Evolutionary conservation across 768 basidiomycete genomes (phyloP), one percentile per base, ranked within the genome.

Genomic region (Russula emetica): DNA sequence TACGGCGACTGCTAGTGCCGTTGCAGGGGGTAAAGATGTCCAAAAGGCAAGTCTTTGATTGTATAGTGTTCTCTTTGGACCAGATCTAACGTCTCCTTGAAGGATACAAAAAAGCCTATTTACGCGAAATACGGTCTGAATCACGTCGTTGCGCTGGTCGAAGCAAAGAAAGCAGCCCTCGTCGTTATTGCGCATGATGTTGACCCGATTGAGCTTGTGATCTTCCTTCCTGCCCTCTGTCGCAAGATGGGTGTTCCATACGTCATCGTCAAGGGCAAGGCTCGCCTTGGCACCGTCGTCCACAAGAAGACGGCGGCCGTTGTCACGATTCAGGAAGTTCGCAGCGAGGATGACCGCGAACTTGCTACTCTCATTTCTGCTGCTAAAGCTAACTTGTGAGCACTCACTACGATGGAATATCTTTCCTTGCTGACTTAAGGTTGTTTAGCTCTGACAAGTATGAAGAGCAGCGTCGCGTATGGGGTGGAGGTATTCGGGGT

Each of bases 291-390:
- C 70, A 93, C 95, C 8, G 94, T 98, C 66, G 93, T 95, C 45
- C 92, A 97, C 85, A 97, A 97, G 87, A 98, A 98, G 86, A 98
- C 94, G 57, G 87, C 94, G 52, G 88, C 95, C 58, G 89, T 95
- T 58, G 78, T 97, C 60, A 88, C 91, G 45, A 76, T 99, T 64
- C 91, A 94, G 78, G 96, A 99, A 26, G 96, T 99, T 72, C 86
- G 85, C 79, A 89, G 87, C 75, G 96, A 98, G 78, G 96, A 98
- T 79, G 82, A 87, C 74, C 87, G 90, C 66, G 95, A 98, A 66
- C 88, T 98, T 60, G 88, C 93, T 49, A 98, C 90, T 69, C 83
- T 98, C 72, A 82, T 98, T 73, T 88, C 86, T 70, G 94, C 96
- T 65, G 85, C 93, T 70, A 98, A 98, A 83, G 92, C 93, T 67